Conservation (phyloP, 139 green algal species). For the Haematococcus lacustris region DNA sequence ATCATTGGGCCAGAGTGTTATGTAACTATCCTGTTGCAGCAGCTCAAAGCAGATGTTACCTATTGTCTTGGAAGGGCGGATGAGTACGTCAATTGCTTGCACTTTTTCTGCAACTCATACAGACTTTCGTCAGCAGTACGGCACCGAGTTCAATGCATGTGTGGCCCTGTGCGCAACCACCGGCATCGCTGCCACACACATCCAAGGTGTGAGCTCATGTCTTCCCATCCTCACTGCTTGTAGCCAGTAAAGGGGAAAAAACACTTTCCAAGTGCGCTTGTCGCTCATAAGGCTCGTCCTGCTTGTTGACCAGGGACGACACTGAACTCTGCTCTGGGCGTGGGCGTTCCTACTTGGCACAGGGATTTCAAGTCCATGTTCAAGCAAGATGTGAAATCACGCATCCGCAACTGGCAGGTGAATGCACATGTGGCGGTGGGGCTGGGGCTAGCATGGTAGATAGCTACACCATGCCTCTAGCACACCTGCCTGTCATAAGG, state of each 20-base stretch:
- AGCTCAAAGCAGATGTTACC: background rate
- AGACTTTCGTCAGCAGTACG: background rate
- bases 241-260: too few relatives aligned
- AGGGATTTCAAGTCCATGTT: slow-evolving; percentile 36
- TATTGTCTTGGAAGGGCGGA: too few relatives aligned
- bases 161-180: slow-evolving; percentile 54
- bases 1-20: background rate
- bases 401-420: too few relatives aligned
- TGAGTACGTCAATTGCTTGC: too few relatives aligned
- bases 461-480: too few relatives aligned
- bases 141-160: background rate
- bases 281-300: too few relatives aligned
- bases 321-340: slow-evolving; percentile 43
- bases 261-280: too few relatives aligned
- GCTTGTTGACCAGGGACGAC: slow-evolving; percentile 46
- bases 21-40: background rate
- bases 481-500: too few relatives aligned
- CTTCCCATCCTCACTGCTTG: too few relatives aligned
- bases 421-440: too few relatives aligned
- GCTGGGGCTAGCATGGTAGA: too few relatives aligned
- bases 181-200: slow-evolving; percentile 66
- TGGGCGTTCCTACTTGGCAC: slow-evolving; percentile 20
- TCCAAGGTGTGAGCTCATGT: slow-evolving; percentile 44
- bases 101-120: background rate
- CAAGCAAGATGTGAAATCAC: too few relatives aligned